Base-by-base conservation (phyloP, 768 basidiomycete genomes). In the Pisolithus microcarpus region DNA sequence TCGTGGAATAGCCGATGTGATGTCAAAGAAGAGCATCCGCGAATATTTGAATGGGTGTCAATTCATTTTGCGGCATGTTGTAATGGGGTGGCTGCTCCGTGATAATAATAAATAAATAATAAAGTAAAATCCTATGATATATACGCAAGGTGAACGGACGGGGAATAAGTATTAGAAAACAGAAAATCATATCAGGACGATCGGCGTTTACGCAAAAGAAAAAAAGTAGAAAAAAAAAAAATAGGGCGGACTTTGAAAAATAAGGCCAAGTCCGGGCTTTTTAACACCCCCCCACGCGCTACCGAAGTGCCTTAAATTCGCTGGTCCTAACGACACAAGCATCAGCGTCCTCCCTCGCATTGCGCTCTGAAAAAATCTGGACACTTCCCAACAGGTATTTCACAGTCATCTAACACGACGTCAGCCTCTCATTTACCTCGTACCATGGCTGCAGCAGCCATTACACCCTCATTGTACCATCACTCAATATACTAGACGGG, bases 401-500 rank as follows among this genome's bases (percentile, higher is more conserved):
- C 62, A 53, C 58, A 52, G 46, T 44, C 59, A 48, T 49, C 56
- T n/a, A 50, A 44, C 58, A 24, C 16, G 6, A n/a, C 55, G 19
- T 42, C 55, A 50, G 43, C n/a, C 57, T 56, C 53, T 58, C 56
- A 44, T 47, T 38, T 51, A 52, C 58, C 49, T 49, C 61, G 49
- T 65, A 65, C 11, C 34, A 5, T 34, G 34, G 1, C 48, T 52
- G 52, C 53, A 51, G 16, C 49, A 72, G 77, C 73, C 72, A 68
- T 63, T 70, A 63, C 68, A 73, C 75, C 78, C 77, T 69, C 73
- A 75, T 79, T 90, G 87, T 90, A 90, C 65, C 82, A 88, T 75
- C 85, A 87, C 72, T 80, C 77, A 78, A 34, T 34, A 75, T 77
- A 75, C 61, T 81, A 82, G 81, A 84, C 80, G 75, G 81, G 79